Percentiles rank a stretch among this genome's conserved stretches.
Evolutionary conservation across 441 rosid species (phyloP).

Genomic region (Melastoma candidum): DNA sequence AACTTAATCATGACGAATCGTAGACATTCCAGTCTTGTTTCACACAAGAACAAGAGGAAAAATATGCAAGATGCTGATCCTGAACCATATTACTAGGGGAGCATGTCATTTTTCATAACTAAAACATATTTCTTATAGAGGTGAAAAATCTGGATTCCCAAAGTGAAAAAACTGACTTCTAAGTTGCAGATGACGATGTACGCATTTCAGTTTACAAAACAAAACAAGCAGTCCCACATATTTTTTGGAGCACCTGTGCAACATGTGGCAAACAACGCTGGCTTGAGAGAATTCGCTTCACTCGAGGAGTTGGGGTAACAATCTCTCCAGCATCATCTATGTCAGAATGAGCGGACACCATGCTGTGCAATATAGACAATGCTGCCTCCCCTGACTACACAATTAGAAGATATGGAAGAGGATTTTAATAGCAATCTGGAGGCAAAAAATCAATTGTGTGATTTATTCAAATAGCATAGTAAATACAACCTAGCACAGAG

Average conservation of each 20-base stretch:
- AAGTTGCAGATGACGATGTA: no score
- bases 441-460: neutral
- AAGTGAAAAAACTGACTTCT: no score
- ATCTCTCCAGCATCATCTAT: constrained; percentile 99
- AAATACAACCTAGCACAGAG: no score
- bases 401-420: constrained; percentile 5
- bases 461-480: no score
- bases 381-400: constrained; percentile 95
- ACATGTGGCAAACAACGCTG: constrained; percentile 98
- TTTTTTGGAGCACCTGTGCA: constrained; percentile 60
- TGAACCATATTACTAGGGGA: no score
- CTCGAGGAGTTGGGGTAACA: constrained; percentile 99
- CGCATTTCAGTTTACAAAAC: neutral
- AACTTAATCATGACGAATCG: no score
- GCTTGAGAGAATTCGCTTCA: constrained; percentile 89
- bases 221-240: neutral
- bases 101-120: no score
- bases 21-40: no score
- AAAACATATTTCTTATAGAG: no score
- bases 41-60: no score
- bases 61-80: no score
- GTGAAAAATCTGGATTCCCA: no score
- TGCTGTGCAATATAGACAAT: constrained; percentile 84
- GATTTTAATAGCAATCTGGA: neutral
- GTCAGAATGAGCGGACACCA: constrained; percentile 99